Conservation (phyloP, 2,329 filamentous ascomycete genomes). For the Chalara sp. region DNA sequence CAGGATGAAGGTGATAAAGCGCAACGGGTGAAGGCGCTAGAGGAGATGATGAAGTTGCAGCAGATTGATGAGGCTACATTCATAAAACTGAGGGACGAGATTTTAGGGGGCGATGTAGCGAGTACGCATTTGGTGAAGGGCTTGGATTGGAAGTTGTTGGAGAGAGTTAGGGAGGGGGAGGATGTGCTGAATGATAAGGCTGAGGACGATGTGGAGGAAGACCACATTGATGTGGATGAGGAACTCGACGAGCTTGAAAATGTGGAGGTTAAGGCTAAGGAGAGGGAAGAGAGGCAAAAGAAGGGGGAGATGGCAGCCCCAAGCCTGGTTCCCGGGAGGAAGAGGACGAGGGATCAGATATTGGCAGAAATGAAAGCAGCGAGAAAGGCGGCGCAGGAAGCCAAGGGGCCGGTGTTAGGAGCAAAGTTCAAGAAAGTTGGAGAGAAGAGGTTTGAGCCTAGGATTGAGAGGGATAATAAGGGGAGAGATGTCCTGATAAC, state of each 20-base stretch:
- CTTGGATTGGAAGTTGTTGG: slow-evolving; percentile 74
- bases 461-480: slow-evolving; percentile 54
- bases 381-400: slow-evolving; percentile 49
- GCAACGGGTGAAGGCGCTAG: slow-evolving; percentile 67
- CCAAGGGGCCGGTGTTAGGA: slow-evolving; percentile 45
- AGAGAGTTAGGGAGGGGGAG: slow-evolving; percentile 62
- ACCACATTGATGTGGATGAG: slow-evolving; percentile 51
- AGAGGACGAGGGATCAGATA: slow-evolving; percentile 59
- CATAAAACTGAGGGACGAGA: slow-evolving; percentile 65
- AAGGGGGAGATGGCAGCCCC: slow-evolving; percentile 54
- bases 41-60: slow-evolving; percentile 74
- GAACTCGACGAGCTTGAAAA: slow-evolving; percentile 55
- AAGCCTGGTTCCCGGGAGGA: slow-evolving; percentile 46
- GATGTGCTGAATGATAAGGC: background rate
- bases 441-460: slow-evolving; percentile 43
- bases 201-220: slow-evolving; percentile 21
- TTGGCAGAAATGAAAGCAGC: slow-evolving; percentile 60
- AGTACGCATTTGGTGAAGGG: slow-evolving; percentile 90
- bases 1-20: slow-evolving; percentile 47
- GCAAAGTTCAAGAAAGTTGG: slow-evolving; percentile 61
- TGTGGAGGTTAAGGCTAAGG: slow-evolving; percentile 45
- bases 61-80: slow-evolving; percentile 79
- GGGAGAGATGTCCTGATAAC: slow-evolving; percentile 60
- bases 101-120: slow-evolving; percentile 72
- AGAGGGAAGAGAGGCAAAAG: slow-evolving; percentile 41